These are phyloP conservation scores for Blastomyces emzantsi DNA, from an alignment of 2,329 filamentous ascomycete species.

Conservation along the genomic window DNA sequence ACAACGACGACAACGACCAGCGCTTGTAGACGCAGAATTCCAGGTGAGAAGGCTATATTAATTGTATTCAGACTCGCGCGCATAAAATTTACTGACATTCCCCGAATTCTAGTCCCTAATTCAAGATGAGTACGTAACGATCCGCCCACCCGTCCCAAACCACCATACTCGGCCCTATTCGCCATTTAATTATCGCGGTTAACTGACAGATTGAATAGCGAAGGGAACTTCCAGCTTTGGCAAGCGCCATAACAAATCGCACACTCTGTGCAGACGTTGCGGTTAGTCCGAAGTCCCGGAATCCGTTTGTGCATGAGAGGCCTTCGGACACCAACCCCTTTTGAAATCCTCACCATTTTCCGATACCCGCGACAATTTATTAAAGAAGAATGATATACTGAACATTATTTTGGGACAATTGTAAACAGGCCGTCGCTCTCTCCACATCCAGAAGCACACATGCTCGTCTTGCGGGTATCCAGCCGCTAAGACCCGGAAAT, in stretches of 20 bases:
- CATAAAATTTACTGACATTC: constrained; percentile 21
- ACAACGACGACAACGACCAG: constrained; percentile 39
- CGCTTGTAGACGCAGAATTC: constrained; percentile 38
- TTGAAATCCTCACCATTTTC: neutral
- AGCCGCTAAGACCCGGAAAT: constrained; percentile 94
- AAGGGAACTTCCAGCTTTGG: constrained; percentile 65
- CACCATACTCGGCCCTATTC: constrained; percentile 17
- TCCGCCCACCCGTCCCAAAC: constrained; percentile 12
- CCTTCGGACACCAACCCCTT: neutral
- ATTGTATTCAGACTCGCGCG: constrained; percentile 6
- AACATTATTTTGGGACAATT: constrained; percentile 13
- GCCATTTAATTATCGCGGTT: constrained; percentile 17
- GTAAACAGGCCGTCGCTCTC: constrained; percentile 72
- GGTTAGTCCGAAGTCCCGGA: constrained; percentile 53
- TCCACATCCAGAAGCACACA: constrained; percentile 99
- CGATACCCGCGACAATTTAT: constrained; percentile 3
- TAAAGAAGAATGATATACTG: constrained; percentile 10
- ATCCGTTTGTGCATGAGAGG: constrained; percentile 13
- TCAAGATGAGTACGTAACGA: constrained; percentile 50
- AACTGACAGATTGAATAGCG: constrained; percentile 47
- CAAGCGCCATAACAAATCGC: constrained; percentile 95
- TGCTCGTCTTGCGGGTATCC: constrained; percentile 96
- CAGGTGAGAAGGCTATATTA: constrained; percentile 27
- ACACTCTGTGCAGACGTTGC: constrained; percentile 97
- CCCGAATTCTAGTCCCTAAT: constrained; percentile 37